Evolutionary conservation across 495 filamentous ascomycete genomes (phyloP), one percentile per base, ranked within the genome.

Genomic region (Xylaria castorea): DNA sequence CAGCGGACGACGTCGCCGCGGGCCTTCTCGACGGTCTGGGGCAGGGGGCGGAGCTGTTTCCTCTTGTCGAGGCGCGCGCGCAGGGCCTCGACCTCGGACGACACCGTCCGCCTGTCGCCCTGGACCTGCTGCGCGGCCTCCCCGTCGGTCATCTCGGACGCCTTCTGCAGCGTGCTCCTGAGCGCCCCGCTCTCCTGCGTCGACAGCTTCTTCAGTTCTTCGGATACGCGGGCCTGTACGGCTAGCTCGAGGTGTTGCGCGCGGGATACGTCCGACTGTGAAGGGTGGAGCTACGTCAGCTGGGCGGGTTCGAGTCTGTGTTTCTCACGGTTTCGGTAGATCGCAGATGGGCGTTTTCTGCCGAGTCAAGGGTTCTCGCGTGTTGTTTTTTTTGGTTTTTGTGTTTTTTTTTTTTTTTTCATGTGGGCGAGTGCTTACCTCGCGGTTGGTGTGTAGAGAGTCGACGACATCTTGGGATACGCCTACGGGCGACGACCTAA

Each of bases 381-480:
- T 38, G 11, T 48, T n/a, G 5, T 0, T n/a, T n/a, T n/a, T n/a
- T n/a, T n/a, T n/a, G n/a, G n/a, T n/a, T n/a, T n/a, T n/a, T n/a
- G n/a, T n/a, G n/a, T n/a, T n/a, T n/a, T n/a, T n/a, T n/a, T n/a
- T n/a, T n/a, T n/a, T n/a, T n/a, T n/a, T n/a, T n/a, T n/a, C 46
- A 11, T 11, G 65, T 34, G 50, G 42, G 66, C 50, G 64, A 68
- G 30, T 65, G 75, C 85, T 77, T 85, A 97, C 96, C 90, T 98
- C 94, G 72, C 90, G 87, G 85, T 90, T 97, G 73, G 88, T 87
- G 76, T 97, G 92, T 71, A 99, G 87, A 70, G 90, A 88, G 57
- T 96, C 89, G 70, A 97, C 87, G 78, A 99, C 86, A 80, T 92
- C 90, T 74, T 91, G 89, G 68, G 95, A 97, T 83, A 98, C 94